Evolutionary conservation across 768 basidiomycete species (phyloP), one percentile per base, ranked within the genome.

Genomic region (Rubroboletus pulcherrimus): DNA sequence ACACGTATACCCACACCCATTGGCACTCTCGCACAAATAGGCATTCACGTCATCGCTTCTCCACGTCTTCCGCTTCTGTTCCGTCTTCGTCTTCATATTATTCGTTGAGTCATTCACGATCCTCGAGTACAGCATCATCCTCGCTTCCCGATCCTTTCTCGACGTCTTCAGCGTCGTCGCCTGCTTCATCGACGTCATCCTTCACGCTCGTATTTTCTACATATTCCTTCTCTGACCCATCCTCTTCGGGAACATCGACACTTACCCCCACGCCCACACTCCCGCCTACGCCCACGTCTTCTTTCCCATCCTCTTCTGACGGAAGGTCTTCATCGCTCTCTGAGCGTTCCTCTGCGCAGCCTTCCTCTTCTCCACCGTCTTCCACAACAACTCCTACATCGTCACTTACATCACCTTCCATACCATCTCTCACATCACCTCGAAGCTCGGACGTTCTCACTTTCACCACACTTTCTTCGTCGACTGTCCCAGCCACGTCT

Each of bases 351-450:
- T 38, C 61, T 7, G 26, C 15, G 6, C 53, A 40, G 17, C 37
- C 49, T 35, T 45, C 47, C 12, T 10, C 59, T n/a, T 44, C 46
- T 12, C 34, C 54, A 24, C 8, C 55, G 21, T 55, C 51, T 33
- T 37, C 34, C 24, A 12, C 24, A 26, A 2, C 50, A 21, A 19
- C 35, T 5, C 30, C 33, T 8, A 47, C 35, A 3, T 6, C 48
- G 7, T 29, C 51, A 43, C 29, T 42, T 12, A 1, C 49, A 38
- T 11, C 51, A 7, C 17, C 31, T 19, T 38, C 39, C 2, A 7
- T 34, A 0, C 26, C 40, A 1, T 14, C 56, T 12, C 40, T 19
- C 15, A 12, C 12, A 1, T 8, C 43, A 8, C 41, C 46, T 46
- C 49, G 46, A 29, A 54, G 42, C 12, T 44, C 54, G 7, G 31